A percentile compares a stretch with the other conserved stretches of the same genome.
phyloP scores from a whole-genome alignment of 2,329 filamentous ascomycete species.

The Penicillium sp. region DNA sequence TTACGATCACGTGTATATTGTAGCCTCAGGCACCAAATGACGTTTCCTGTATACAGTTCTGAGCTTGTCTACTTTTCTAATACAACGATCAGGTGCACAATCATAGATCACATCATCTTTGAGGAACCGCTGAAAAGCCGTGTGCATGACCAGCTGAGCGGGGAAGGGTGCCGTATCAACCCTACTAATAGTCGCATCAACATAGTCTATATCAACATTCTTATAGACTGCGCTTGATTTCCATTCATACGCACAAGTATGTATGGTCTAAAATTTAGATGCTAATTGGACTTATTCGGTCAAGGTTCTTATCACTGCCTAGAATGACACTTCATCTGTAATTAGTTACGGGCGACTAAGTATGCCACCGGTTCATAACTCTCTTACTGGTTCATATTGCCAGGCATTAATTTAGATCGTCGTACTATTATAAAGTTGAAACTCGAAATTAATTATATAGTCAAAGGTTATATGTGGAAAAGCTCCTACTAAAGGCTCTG shows the following conservation, averaged over 20 bases:
- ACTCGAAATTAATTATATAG: too few relatives aligned
- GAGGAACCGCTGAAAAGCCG: neutral
- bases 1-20: slow-evolving; percentile 2
- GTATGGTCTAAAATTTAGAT: slow-evolving; percentile 6
- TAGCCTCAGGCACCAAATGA: slow-evolving; percentile 1
- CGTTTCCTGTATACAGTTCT: neutral
- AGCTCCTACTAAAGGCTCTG: slow-evolving; percentile 2
- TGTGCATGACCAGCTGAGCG: neutral
- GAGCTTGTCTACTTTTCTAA: neutral
- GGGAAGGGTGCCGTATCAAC: too few relatives aligned
- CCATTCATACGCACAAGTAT: slow-evolving; percentile 10
- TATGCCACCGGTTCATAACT: too few relatives aligned
- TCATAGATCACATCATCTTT: neutral
- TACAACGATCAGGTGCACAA: neutral
- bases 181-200: too few relatives aligned
- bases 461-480: too few relatives aligned
- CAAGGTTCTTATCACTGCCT: neutral
- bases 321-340: neutral
- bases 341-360: too few relatives aligned
- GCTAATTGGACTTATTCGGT: neutral
- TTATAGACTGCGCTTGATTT: slow-evolving; percentile 4
- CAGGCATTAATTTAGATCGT: too few relatives aligned
- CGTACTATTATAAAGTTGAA: too few relatives aligned
- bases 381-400: too few relatives aligned
- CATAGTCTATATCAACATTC: too few relatives aligned